Conservation (phyloP, 192 early-diverging fungal genomes). For the Tieghemiomyces parasiticus region DNA sequence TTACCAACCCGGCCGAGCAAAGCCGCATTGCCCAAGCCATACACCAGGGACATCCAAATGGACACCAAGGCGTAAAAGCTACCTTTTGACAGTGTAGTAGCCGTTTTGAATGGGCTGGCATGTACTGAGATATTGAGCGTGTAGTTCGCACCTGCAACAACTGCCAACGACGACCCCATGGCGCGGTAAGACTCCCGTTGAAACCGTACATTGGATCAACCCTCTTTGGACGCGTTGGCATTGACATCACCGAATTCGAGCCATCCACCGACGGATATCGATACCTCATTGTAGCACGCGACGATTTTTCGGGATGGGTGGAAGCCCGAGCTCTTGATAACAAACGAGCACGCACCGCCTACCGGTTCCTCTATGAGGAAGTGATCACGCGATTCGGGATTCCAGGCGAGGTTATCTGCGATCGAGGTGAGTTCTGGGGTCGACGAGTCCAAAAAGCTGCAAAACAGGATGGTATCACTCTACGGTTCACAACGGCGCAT, state of each 20-base stretch:
- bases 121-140: neutral
- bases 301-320: conserved; percentile 12
- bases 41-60: neutral
- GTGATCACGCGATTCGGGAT: conserved; percentile 10
- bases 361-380: conserved; percentile 10
- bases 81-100: neutral
- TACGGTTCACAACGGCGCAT: conserved; percentile 10
- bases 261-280: neutral
- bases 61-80: conserved; percentile 4
- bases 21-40: neutral
- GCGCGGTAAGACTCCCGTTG: neutral
- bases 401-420: conserved; percentile 6
- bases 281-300: conserved; percentile 6
- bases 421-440: conserved; percentile 11
- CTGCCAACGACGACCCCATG: neutral
- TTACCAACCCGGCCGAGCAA: neutral
- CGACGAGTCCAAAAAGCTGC: neutral
- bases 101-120: conserved; percentile 7
- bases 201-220: conserved; percentile 4
- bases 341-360: neutral
- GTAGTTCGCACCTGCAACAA: neutral
- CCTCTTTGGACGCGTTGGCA: conserved; percentile 4
- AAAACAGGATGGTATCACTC: neutral
- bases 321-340: conserved; percentile 9
- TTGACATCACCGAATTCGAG: neutral